phyloP scores from a whole-genome alignment of 768 basidiomycete genomes.

The Lactarius vividus region DNA sequence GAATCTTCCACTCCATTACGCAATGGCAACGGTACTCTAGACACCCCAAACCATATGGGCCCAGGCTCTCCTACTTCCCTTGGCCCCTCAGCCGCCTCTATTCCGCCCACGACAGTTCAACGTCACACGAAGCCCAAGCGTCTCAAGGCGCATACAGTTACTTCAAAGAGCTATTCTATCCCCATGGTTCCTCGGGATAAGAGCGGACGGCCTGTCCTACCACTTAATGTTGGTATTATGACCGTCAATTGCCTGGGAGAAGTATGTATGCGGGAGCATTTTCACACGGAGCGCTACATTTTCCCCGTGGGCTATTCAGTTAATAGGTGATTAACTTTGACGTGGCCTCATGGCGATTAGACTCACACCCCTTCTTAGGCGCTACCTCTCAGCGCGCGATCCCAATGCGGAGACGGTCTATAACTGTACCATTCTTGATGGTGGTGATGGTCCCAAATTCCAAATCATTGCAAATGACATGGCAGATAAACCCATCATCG shows the following conservation, averaged over 20 bases:
- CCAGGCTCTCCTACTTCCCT: slow-evolving; percentile 40
- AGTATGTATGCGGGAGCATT: slow-evolving; percentile 79
- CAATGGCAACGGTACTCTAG: slow-evolving; percentile 18
- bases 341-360: slow-evolving; percentile 8
- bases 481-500: slow-evolving; percentile 68
- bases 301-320: slow-evolving; percentile 87
- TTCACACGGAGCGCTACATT: slow-evolving; percentile 85
- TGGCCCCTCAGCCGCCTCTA: slow-evolving; percentile 31
- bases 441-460: slow-evolving; percentile 83
- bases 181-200: slow-evolving; percentile 78
- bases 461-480: slow-evolving; percentile 75
- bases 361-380: slow-evolving; percentile 41
- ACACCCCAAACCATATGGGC: slow-evolving; percentile 25
- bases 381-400: slow-evolving; percentile 75
- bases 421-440: slow-evolving; percentile 79
- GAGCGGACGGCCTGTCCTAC: slow-evolving; percentile 65
- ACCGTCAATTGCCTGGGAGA: slow-evolving; percentile 72
- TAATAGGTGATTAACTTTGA: slow-evolving; percentile 49
- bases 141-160: slow-evolving; percentile 77
- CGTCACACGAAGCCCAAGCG: slow-evolving; percentile 69
- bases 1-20: slow-evolving; percentile 19
- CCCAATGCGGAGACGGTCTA: slow-evolving; percentile 67
- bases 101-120: slow-evolving; percentile 37
- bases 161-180: slow-evolving; percentile 72
- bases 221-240: slow-evolving; percentile 85